Conservation (phyloP, 495 filamentous ascomycete species). For the Neurospora sp. region DNA sequence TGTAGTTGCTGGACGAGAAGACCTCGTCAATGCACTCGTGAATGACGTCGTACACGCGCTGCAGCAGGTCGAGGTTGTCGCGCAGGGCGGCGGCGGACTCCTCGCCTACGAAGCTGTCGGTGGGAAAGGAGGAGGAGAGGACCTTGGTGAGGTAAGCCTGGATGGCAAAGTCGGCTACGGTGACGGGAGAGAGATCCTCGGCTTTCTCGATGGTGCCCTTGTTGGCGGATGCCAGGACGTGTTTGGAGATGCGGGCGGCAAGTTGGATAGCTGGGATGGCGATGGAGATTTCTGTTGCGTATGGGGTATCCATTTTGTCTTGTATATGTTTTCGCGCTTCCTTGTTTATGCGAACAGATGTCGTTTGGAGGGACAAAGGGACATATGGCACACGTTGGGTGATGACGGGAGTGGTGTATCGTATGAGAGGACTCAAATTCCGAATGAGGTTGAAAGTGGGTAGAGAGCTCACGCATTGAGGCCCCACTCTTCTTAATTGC, state of each 20-base stretch:
- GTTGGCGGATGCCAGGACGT: slow-evolving; percentile 17
- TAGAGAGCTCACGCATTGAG: not conserved
- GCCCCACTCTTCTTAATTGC: not conserved
- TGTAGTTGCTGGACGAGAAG: slow-evolving; percentile 20
- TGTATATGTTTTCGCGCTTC: not conserved
- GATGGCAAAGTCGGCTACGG: slow-evolving; percentile 59
- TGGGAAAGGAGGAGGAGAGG: slow-evolving; percentile 43
- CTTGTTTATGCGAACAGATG: not conserved
- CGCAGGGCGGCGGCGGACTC: slow-evolving; percentile 49
- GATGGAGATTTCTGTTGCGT: slow-evolving; percentile 19
- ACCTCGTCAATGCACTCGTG: slow-evolving; percentile 5
- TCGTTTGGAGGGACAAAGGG: not conserved
- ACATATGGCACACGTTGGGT: not conserved
- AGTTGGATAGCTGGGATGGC: slow-evolving; percentile 21
- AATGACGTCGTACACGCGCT: slow-evolving; percentile 45
- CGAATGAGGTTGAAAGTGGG: not conserved
- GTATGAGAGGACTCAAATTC: not conserved
- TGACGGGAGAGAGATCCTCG: slow-evolving; percentile 50
- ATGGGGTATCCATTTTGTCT: slow-evolving; percentile 24
- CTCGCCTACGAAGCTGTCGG: slow-evolving; percentile 51
- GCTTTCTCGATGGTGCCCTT: slow-evolving; percentile 29
- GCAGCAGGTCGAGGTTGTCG: slow-evolving; percentile 35
- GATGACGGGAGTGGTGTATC: not conserved
- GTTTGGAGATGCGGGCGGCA: slow-evolving; percentile 30
- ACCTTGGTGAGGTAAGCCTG: slow-evolving; percentile 53